Base-by-base conservation (phyloP, 495 filamentous ascomycete genomes). In the Penicillium nucicola region DNA sequence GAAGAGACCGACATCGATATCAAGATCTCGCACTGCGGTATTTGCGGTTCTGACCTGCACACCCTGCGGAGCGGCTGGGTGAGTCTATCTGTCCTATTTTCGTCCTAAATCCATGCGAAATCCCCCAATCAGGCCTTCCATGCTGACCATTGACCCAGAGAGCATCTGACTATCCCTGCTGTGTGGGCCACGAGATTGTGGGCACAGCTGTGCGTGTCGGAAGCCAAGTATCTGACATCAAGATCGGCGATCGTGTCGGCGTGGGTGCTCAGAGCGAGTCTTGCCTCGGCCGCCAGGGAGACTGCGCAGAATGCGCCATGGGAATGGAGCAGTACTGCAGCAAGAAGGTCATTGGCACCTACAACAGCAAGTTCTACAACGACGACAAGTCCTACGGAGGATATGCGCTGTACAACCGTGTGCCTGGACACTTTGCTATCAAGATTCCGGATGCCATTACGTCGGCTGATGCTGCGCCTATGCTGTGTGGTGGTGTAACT, bases 401-500 rank as follows among this genome's bases (percentile, higher is more conserved):
- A 36, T 95, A 95, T 61, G 85, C 81, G 4, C 69, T 83, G 50
- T 92, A 93, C 62, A 77, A 83, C 61, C 86, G 92, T 31, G 75
- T 77, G 0, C 86, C 88, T 5, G 74, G 75, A 2, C 82, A 88
- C 56, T 96, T 92, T 59, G 87, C 84, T 28, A 62, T 95, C 68
- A 85, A 85, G 62, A 93, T 96, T 57, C 90, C 92, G 3, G 85
- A 87, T 38, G 60, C 52, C 0, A 68, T 86, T n/a, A 31, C 73
- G 4, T 76, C 70, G 17, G 77, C 72, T 17, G 67, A 78, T 12
- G 89, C 87, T 0, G 90, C 90, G 5, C 89, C 90, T 1, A 90
- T 96, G 88, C 65, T 95, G 19, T 96, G 90, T 57, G 90, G 81
- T 48, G 91, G 92, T 43, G 77, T 90, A 11, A 95, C 90, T 0